Evolutionary conservation across 208 protist species (phyloP), one percentile per base, ranked within the genome.

Genomic region (Crithidia expoeki): DNA sequence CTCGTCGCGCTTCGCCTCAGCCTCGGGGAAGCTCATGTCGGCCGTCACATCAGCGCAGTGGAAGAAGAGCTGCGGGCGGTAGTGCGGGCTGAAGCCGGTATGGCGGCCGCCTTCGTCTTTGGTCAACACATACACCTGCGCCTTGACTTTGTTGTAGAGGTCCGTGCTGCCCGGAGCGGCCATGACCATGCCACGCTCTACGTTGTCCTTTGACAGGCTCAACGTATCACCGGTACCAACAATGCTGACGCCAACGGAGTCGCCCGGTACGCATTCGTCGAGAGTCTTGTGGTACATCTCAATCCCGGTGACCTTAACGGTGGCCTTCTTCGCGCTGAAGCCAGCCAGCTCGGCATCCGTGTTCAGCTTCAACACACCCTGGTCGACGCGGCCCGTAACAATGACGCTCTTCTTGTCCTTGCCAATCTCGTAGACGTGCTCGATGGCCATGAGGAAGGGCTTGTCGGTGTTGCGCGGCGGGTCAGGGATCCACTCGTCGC

Each of bases 81-180:
- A 99, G 89, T 98, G 94, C 10, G 89, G 92, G 73, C 93, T 92
- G 81, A 99, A 99, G 61, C 98, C 96, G 16, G 98, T 99, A 93
- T 99, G 98, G 66, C 98, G 94, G 32, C 98, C 98, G 61, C 98
- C 98, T 84, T 99, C 98, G 30, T 99, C 98, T 83, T 98, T 98
- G 42, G 95, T 99, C 42, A 99, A 90, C 25, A 99, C 92, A 84
- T 99, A 99, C 19, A 99, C 88, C 88, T 99, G 90, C 49, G 97
- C 97, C 66, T 95, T 83, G 66, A 99, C 90, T 72, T 97, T 94
- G 68, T 93, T 98, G 86, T 94, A 89, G 14, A 98, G 75, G 68
- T 92, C 96, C 33, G 97, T 86, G 51, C 96, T 94, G 65, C 97
- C 97, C 7, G 96, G 90, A 19, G 97, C 93, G 55, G 87, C 89